A percentile compares a stretch with the other conserved stretches of the same genome.
Conservation (phyloP, 2,329 filamentous ascomycete genomes). For the Arthrobotrys sinensis region DNA sequence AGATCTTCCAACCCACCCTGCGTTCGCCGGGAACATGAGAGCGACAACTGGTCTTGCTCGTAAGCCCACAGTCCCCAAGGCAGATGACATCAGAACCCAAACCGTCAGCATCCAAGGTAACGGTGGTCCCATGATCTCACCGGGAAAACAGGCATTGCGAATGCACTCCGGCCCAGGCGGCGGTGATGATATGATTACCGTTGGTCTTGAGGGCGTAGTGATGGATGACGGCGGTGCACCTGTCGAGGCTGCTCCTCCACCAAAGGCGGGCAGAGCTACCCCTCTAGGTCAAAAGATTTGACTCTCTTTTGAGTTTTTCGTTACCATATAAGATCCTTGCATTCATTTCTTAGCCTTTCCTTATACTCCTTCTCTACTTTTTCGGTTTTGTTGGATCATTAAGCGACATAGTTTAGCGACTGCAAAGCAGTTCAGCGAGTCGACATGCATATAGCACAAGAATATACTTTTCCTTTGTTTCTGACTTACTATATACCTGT, state of each 20-base stretch:
- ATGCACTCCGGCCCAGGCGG: constrained; percentile 58
- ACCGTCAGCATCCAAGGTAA: constrained; percentile 54
- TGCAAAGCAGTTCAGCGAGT: constrained; percentile 15
- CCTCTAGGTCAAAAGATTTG: constrained; percentile 59
- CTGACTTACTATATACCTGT: constrained; percentile 24
- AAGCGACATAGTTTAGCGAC: constrained; percentile 14
- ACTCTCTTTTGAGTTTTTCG: constrained; percentile 45
- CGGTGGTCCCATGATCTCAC: constrained; percentile 43
- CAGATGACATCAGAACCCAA: constrained; percentile 52
- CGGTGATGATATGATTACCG: constrained; percentile 59
- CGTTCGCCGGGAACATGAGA: constrained; percentile 50
- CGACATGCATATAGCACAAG: neutral
- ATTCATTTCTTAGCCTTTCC: constrained; percentile 10
- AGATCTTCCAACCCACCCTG: constrained; percentile 58
- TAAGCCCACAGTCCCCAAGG: constrained; percentile 35
- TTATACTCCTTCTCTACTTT: neutral
- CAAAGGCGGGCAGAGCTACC: constrained; percentile 57
- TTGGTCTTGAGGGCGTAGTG: constrained; percentile 57
- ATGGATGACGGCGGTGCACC: constrained; percentile 60
- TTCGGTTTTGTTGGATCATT: constrained; percentile 1
- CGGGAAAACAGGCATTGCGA: constrained; percentile 57
- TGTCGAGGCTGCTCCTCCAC: constrained; percentile 55
- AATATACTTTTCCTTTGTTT: constrained; percentile 24
- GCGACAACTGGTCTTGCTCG: constrained; percentile 57
- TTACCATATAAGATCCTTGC: constrained; percentile 24